Evolutionary conservation across 495 filamentous ascomycete genomes (phyloP).

Genomic region (Recurvomyces mirabilis): DNA sequence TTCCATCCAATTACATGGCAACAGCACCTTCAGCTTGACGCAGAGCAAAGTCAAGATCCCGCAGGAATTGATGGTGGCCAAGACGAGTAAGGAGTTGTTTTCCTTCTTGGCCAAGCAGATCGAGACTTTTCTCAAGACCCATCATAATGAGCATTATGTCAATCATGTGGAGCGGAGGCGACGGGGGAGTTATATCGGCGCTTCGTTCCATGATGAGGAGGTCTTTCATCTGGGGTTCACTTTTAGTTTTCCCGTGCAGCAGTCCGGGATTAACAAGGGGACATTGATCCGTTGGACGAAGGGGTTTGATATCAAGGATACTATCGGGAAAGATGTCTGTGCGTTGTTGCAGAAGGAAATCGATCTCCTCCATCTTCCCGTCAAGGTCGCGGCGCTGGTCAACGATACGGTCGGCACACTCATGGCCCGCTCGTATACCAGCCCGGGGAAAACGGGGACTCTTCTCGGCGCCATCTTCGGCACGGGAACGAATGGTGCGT

Average conservation of each 20-base stretch:
- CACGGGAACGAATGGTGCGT: slow-evolving; percentile 90
- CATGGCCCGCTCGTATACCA: slow-evolving; percentile 93
- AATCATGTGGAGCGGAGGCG: slow-evolving; percentile 47
- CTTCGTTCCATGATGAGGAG: slow-evolving; percentile 51
- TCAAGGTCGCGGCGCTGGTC: slow-evolving; percentile 85
- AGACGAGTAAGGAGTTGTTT: slow-evolving; percentile 80
- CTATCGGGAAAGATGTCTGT: slow-evolving; percentile 90
- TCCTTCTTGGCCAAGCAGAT: slow-evolving; percentile 87
- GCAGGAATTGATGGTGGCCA: slow-evolving; percentile 76
- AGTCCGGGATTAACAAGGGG: slow-evolving; percentile 86
- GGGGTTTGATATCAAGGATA: slow-evolving; percentile 89
- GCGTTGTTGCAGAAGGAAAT: slow-evolving; percentile 82
- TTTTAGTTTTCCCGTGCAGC: slow-evolving; percentile 93
- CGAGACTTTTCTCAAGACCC: slow-evolving; percentile 68
- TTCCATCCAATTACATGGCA: slow-evolving; percentile 80
- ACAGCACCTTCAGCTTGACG: slow-evolving; percentile 81
- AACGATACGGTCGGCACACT: slow-evolving; percentile 97
- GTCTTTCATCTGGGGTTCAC: slow-evolving; percentile 91
- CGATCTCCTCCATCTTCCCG: slow-evolving; percentile 73
- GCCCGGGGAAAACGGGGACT: slow-evolving; percentile 75
- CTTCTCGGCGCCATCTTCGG: slow-evolving; percentile 88
- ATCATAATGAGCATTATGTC: slow-evolving; percentile 84
- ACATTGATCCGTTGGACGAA: slow-evolving; percentile 94
- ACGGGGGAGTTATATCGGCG: slow-evolving; percentile 41
- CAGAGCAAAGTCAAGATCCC: slow-evolving; percentile 90